Base-by-base conservation (phyloP, 2,329 filamentous ascomycete genomes). In the Curvularia hawaiiensis region DNA sequence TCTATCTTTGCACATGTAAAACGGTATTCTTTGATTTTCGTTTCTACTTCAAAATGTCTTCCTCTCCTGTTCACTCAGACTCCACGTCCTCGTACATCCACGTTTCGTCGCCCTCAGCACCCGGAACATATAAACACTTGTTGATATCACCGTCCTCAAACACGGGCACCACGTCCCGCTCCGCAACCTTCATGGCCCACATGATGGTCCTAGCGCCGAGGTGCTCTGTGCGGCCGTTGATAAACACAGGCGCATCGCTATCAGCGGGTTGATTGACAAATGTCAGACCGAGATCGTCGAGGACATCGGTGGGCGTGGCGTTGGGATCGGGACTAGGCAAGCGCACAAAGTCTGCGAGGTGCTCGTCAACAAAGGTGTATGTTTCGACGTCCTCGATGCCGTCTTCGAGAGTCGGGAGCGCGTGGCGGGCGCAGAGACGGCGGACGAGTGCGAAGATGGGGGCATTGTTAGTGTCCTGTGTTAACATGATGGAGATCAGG, bases 111-210 rank as follows among this genome's bases (percentile, higher is more conserved):
- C 38, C 24, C n/a, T 16, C 39, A 52, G 45, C 38, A 4, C 24
- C 18, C 48, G 20, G 24, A 18, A 60, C 57, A 46, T 53, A 64
- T 52, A 69, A 33, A 48, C 54, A 66, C 22, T 49, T 59, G n/a
- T 54, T 56, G 30, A 50, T 24, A 3, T 22, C 20, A 0, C 41
- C 50, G 16, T 53, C 39, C 11, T 60, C 62, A 14, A 54, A 26
- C 3, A 64, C 53, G 9, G 56, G 43, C 20, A 68, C 26, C 6
- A 61, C 52, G 46, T 66, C 65, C 11, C 33, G 56, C 9, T 64
- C 60, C 12, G 52, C 67, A 26, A 70, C 64, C n/a, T 53, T 49
- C 61, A 68, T 66, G 0, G 58, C 69, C 70, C 70, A 73, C 58
- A 68, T 67, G 3, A 68, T 24, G 11, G 69, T 35, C 45, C 64